Base-by-base conservation (phyloP, 2,329 filamentous ascomycete species). In the Calonectria crousiana region DNA sequence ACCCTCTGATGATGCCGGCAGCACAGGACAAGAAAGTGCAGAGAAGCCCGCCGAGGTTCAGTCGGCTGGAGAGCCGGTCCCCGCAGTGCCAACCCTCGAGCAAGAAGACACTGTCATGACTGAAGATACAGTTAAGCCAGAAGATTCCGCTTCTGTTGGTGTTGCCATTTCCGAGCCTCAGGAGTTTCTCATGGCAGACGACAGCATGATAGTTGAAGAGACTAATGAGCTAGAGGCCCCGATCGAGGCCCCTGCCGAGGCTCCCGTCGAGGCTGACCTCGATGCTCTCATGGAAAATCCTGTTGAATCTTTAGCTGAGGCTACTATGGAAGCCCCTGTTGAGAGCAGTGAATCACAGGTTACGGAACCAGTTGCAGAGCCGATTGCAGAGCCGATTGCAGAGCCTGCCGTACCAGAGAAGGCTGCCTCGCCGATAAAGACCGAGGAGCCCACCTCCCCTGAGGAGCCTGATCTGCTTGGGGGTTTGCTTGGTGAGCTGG, bases 401-500 rank as follows among this genome's bases (percentile, higher is more conserved):
- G 70, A 77, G 13, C 69, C 75, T 23, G 28, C 66, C 9, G 14
- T 58, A 34, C 68, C 52, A 20, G 74, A 76, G 14, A 76, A 77
- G 18, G 53, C 78, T 5, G 79, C 32, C 10, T 76, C 81, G 1
- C 75, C 84, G 10, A 60, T 71, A 32, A 73, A 71, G 32, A 73
- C 73, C 13, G 82, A 83, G 23, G 68, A 67, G 23, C 32, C 71
- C 3, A 38, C 66, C 11, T 82, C 82, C 38, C 80, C 83, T 2
- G 84, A 85, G 18, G 85, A 86, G 32, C 83, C 85, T 10, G 87
- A 89, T 77, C 70, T 89, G 44, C 84, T 89, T 28, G 85, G 84
- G n/a, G 86, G 84, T n/a, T 78, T 88, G 1, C 85, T 89, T 77
- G 83, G 86, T 1, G 87, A 86, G 41, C 82, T 89, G 44, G 85